These are phyloP conservation scores for Euphorbia pulcherrima DNA, from an alignment of 345 rosid species.

Conservation along the genomic window DNA sequence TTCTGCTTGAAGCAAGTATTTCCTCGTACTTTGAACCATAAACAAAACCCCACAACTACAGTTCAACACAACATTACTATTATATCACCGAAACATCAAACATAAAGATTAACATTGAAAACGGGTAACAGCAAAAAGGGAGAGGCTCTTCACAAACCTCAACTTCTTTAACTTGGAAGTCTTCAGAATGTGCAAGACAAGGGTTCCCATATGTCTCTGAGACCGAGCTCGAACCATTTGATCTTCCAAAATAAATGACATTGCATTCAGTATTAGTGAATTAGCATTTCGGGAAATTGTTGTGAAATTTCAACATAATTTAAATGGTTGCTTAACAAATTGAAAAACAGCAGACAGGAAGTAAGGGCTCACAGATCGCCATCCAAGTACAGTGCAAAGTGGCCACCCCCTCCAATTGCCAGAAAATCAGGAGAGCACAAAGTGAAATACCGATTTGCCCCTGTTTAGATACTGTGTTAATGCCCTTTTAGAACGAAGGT, in stretches of 20 bases:
- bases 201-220: constrained; percentile 93
- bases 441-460: constrained; percentile 87
- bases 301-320: not conserved
- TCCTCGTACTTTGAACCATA: constrained; percentile 82
- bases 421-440: constrained; percentile 72
- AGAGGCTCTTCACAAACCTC: constrained; percentile 53
- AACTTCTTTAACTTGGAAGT: constrained; percentile 81
- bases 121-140: not conserved
- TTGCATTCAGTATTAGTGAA: not conserved
- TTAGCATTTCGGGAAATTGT: constrained; percentile 1
- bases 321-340: not conserved
- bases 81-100: not conserved
- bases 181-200: constrained; percentile 72
- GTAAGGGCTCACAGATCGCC: constrained; percentile 62
- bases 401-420: constrained; percentile 94
- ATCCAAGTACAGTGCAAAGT: constrained; percentile 87
- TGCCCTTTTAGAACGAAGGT: not conserved
- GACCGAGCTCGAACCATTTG: constrained; percentile 82
- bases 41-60: constrained; percentile 93
- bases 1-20: constrained; percentile 61
- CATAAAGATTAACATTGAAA: not conserved
- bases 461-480: constrained; percentile 43
- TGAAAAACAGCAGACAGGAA: constrained; percentile 3
- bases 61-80: not conserved
- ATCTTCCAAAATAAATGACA: constrained; percentile 34